Evolutionary conservation across 345 rosid species (phyloP).

Genomic region (Salix udensis): DNA sequence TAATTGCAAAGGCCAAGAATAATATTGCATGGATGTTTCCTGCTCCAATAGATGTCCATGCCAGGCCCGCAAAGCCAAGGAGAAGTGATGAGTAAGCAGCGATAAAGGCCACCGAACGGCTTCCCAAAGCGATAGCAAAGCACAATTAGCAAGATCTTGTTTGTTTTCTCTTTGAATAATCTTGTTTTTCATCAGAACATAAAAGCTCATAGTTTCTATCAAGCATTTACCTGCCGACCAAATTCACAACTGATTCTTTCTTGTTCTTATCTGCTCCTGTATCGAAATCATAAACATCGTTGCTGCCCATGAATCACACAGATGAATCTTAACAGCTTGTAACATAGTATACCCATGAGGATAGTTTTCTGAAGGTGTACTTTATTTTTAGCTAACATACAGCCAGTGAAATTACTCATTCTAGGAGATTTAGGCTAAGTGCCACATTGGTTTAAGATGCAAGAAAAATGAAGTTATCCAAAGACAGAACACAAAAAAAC

Average conservation of each 20-base stretch:
- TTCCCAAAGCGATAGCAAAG: conserved; percentile 25
- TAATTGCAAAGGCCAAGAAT: conserved; percentile 57
- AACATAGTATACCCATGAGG: not conserved
- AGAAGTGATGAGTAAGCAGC: conserved; percentile 53
- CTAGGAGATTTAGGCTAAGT: not conserved
- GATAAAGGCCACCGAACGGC: conserved; percentile 60
- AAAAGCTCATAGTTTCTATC: not conserved
- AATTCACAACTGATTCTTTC: conserved; percentile 80
- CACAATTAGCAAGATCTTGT: not conserved
- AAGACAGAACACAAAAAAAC: not conserved
- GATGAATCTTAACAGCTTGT: conserved; percentile 18
- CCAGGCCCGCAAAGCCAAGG: conserved; percentile 57
- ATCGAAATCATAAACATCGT: conserved; percentile 91
- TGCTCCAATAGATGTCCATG: conserved; percentile 53
- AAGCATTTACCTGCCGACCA: conserved; percentile 66
- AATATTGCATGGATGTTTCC: conserved; percentile 52
- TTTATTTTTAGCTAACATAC: not conserved
- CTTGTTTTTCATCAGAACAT: not conserved
- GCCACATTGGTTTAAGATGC: not conserved
- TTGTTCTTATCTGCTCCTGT: conserved; percentile 93
- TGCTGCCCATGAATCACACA: conserved; percentile 53
- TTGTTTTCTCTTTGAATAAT: not conserved
- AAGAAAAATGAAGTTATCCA: not conserved
- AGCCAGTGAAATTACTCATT: not conserved
- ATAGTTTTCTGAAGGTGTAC: not conserved